Conservation (phyloP, 2,329 filamentous ascomycete genomes). For the Aotearoamyces nothofagi region DNA sequence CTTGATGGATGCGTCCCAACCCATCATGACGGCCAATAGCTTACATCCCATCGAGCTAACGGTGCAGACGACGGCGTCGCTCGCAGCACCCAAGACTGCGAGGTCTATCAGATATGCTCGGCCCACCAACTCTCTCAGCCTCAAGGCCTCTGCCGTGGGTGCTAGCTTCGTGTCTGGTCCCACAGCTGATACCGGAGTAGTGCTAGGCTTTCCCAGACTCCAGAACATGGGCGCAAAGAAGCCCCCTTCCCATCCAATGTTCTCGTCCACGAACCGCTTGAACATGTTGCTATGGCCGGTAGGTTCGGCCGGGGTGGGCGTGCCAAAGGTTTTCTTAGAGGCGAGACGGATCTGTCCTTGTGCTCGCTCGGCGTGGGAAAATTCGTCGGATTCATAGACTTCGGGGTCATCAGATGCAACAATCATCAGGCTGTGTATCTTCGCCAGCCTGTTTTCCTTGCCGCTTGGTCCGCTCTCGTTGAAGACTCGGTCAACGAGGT, state of each 20-base stretch:
- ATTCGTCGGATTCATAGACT: conserved; percentile 51
- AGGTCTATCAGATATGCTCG: conserved; percentile 74
- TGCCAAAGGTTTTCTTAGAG: conserved; percentile 37
- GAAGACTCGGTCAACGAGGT: conserved; percentile 34
- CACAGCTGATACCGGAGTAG: conserved; percentile 18
- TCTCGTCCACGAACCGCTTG: conserved; percentile 56
- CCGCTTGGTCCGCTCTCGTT: conserved; percentile 24
- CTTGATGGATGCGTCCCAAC: conserved; percentile 55
- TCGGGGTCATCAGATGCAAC: conserved; percentile 72
- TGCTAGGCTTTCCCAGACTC: conserved; percentile 41
- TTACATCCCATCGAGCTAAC: conserved; percentile 61
- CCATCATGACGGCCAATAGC: conserved; percentile 72
- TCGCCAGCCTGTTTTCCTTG: conserved; percentile 21
- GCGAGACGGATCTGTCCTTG: conserved; percentile 68
- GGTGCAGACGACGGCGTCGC: conserved; percentile 61
- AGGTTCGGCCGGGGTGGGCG: conserved; percentile 12
- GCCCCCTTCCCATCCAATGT: conserved; percentile 76
- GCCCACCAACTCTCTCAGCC: conserved; percentile 58
- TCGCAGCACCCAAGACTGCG: conserved; percentile 51
- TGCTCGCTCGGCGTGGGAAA: conserved; percentile 41
- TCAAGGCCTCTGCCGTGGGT: conserved; percentile 33
- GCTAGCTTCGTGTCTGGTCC: conserved; percentile 20
- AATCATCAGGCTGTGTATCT: conserved; percentile 33
- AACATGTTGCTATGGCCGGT: conserved; percentile 28
- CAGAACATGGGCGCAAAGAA: conserved; percentile 76